Evolutionary conservation across 805 yeast genomes (phyloP), one percentile per base, ranked within the genome.

Genomic region (Candida dendrica): DNA sequence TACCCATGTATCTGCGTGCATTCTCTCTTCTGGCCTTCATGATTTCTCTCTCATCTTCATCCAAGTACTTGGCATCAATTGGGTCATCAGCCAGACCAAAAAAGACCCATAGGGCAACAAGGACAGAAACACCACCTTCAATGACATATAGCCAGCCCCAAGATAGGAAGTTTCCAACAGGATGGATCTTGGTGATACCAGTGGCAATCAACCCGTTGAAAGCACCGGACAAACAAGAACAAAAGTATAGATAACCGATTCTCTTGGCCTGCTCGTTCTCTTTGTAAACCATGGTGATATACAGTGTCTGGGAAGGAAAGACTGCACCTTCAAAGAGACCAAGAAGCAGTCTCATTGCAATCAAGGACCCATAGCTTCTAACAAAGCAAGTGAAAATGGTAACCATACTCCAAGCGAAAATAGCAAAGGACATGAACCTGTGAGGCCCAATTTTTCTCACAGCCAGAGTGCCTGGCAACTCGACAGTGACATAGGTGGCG

Each of bases 291-390:
- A 64, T 62, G 7, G 70, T 59, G 22, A 68, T 51, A 45, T 59
- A 59, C 38, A 66, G 55, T 24, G 58, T 55, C 47, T 66, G 53
- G 38, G 65, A 61, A 0, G 73, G 71, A 50, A 62, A 68, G 33
- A 69, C 61, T 5, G 68, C 66, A 30, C 66, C 60, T 52, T 72
- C 78, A 46, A 66, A 63, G 24, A 63, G 48, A 9, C 78, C 78
- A 33, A 73, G 46, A 16, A 72, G 55, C 44, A 71, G 50, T 42
- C 77, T 55, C 15, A 60, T 53, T 1, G 64, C 63, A 45, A 71
- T 44, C 37, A 71, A 51, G 3, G 65, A 56, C 7, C 62, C 60
- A 46, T 60, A 66, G 36, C 41, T 52, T 30, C 49, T 47, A 13
- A 59, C 64, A 54, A 61, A 64, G 7, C 59, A 51, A 9, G 59